These are phyloP conservation scores for Colletotrichum sp. DNA, from an alignment of 2,329 filamentous ascomycete species.

Conservation along the genomic window DNA sequence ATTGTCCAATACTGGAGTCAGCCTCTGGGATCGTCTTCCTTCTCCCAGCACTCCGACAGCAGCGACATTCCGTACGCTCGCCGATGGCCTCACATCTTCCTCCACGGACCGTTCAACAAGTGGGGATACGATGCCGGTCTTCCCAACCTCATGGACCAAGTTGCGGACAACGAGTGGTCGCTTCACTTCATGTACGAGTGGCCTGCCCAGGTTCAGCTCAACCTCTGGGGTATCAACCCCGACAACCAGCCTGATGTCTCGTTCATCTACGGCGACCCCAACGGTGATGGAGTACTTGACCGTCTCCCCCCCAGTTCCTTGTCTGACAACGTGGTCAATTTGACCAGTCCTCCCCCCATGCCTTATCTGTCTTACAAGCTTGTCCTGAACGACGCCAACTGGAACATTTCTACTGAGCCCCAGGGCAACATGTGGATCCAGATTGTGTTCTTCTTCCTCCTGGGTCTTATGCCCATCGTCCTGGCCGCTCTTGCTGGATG, in stretches of 20 bases:
- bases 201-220: constrained; percentile 66
- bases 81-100: constrained; percentile 66
- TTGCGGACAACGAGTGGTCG: constrained; percentile 56
- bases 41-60: constrained; percentile 63
- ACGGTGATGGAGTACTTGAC: constrained; percentile 65
- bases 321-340: constrained; percentile 61
- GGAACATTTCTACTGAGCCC: constrained; percentile 57
- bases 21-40: constrained; percentile 62
- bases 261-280: constrained; percentile 66
- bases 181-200: constrained; percentile 69
- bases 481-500: constrained; percentile 56
- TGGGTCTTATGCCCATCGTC: constrained; percentile 56
- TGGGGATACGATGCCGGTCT: constrained; percentile 67
- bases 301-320: constrained; percentile 66
- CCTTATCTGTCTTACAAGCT: constrained; percentile 61
- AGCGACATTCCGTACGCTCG: constrained; percentile 39
- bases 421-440: constrained; percentile 58
- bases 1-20: constrained; percentile 68
- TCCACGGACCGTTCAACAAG: constrained; percentile 67
- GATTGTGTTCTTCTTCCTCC: constrained; percentile 55
- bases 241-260: constrained; percentile 66
- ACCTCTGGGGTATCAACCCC: constrained; percentile 71
- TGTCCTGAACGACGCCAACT: constrained; percentile 57
- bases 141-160: constrained; percentile 30
- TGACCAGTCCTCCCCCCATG: constrained; percentile 56